Base-by-base conservation (phyloP, 495 filamentous ascomycete species). In the Aspergillus diversus region DNA sequence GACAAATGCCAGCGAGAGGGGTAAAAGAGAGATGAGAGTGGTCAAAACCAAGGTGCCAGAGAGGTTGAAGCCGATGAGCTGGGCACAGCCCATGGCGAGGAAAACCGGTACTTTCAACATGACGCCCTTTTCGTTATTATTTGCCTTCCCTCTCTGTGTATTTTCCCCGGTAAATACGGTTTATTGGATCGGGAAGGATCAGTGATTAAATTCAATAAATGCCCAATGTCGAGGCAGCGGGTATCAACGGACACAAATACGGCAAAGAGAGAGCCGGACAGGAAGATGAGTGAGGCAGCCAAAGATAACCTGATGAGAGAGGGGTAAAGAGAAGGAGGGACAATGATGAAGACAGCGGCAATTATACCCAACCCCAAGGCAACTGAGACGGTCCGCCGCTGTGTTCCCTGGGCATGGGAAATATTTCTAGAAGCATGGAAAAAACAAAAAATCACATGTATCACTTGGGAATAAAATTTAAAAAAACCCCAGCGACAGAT, bases 41-140 rank as follows among this genome's bases (percentile, higher is more conserved):
- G 12, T 33, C 46, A 51, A n/a, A 4, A 39, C 50, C 43, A 59
- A 21, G 11, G 46, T 33, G 5, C 33, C 43, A 49, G 33, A 49
- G 13, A 51, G 46, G 21, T 37, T 37, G 12, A 39, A 9, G 4
- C 57, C 42, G 35, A 50, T 35, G 43, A 37, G 6, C 33, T 59
- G 57, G 57, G 46, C 46, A 51, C 43, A 17, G 16, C 46, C 57
- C 57, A 59, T 59, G 46, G 43, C 33, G 57, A 59, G 43, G 57
- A 50, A 50, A 46, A 59, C 46, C 16, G 33, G 3, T 13, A 49
- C n/a, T n/a, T 59, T 43, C 32, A 50, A 32, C 57, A 59, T 59
- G 57, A 27, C 48, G 42, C 32, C 50, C 21, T 37, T 17, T 50
- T 9, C 21, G 21, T 9, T n/a, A 21, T 50, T 9, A 12, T 50